phyloP scores from a whole-genome alignment of 108 stramenopile species.

The Licmophora abbreviata region DNA sequence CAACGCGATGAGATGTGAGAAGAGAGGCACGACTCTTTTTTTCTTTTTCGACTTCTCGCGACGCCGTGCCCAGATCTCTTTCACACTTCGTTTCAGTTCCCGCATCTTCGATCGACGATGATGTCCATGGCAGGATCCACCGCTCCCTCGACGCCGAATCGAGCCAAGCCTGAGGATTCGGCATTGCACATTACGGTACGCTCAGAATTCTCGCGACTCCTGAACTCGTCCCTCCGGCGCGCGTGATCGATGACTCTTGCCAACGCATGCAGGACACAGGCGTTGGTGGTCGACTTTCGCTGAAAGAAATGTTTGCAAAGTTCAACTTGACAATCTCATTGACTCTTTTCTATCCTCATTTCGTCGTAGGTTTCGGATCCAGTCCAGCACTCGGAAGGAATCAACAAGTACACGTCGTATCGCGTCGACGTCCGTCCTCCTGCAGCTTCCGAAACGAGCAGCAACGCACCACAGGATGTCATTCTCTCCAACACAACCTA shows the following conservation, averaged over 20 bases:
- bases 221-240: neutral
- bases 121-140: constrained; percentile 6
- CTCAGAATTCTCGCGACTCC: neutral
- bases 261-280: neutral
- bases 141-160: constrained; percentile 6
- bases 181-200: constrained; percentile 58
- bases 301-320: neutral
- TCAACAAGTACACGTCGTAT: constrained; percentile 88
- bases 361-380: constrained; percentile 74
- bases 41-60: too few species aligned
- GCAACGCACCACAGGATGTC: constrained; percentile 11
- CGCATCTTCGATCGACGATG: neutral
- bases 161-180: constrained; percentile 49
- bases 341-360: constrained; percentile 1
- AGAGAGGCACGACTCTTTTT: too few species aligned
- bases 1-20: too few species aligned
- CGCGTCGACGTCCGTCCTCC: constrained; percentile 81
- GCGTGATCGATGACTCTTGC: neutral
- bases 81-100: constrained; percentile 6
- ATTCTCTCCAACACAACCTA: constrained; percentile 39
- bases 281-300: neutral
- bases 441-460: constrained; percentile 13
- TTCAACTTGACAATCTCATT: neutral
- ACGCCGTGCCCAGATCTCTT: too few species aligned
- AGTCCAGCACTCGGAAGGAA: constrained; percentile 79